Evolutionary conservation across 768 basidiomycete genomes (phyloP), one percentile per base, ranked within the genome.

Genomic region (Boletus rex-veris): DNA sequence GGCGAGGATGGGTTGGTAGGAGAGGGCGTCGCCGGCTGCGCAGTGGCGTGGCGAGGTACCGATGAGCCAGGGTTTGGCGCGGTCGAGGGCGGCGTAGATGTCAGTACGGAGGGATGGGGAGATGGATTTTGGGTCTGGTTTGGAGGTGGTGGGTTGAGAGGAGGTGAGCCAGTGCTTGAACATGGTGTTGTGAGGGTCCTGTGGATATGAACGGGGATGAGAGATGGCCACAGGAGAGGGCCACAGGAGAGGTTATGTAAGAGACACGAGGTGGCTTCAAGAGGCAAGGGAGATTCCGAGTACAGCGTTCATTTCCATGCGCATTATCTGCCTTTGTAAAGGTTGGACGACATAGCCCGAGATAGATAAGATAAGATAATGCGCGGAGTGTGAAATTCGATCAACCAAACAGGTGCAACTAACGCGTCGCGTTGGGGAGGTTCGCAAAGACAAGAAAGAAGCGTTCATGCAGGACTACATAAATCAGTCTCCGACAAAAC

Each of bases 21-120:
- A 77, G 44, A 82, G 74, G 6, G 80, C 80, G 53, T 82, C 81
- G 9, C 81, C 80, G 8, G 26, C 26, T n/a, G 80, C 76, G 21
- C 21, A 24, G 49, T 77, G 75, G 15, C 79, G 75, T 37, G 70
- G 63, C 4, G 64, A 58, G 21, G 70, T 67, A 3, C 77, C 75
- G 40, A 72, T 51, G 21, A 78, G 61, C 81, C 81, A 82, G 12
- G 72, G 60, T 60, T 77, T 80, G 30, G 68, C 59, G 57, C 70
- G 75, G 61, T 81, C 80, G 36, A 81, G 68, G 10, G 76, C 70
- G 36, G 67, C 71, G 60, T 82, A 82, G 46, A 81, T 75, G 64
- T 82, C 80, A 5, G 74, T 61, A 36, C 81, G 79, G 35, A 82
- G 69, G 40, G 75, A 73, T 15, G 79, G 79, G 19, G 77, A 75